Percentiles rank a stretch among this genome's conserved stretches.
phyloP scores from a whole-genome alignment of 75 land plant genomes.

The Pinus tabuliformis region DNA sequence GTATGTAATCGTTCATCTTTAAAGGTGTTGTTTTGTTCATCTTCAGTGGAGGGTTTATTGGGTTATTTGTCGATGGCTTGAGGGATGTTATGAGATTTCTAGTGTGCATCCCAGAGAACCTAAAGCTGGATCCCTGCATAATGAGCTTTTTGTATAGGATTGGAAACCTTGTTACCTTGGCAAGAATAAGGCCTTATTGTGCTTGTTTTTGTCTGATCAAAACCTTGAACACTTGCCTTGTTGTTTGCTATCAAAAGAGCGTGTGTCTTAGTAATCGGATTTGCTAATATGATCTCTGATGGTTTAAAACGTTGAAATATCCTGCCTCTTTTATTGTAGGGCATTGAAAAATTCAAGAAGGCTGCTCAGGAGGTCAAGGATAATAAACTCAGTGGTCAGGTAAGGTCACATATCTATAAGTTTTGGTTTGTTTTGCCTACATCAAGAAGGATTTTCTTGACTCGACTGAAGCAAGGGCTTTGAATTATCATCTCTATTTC shows the following conservation, averaged over 20 bases:
- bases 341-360: slow-evolving; percentile 93
- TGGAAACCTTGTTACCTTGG: background rate
- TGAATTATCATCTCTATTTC: too few species aligned
- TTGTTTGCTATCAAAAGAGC: background rate
- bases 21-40: too few species aligned
- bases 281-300: background rate
- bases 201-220: background rate
- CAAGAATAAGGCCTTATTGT: background rate
- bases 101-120: background rate
- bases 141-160: background rate
- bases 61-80: too few species aligned
- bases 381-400: slow-evolving; percentile 78
- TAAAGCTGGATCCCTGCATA: background rate
- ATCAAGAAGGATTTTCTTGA: too few species aligned
- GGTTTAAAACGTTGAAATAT: background rate
- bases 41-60: too few species aligned
- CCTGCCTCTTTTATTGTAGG: slow-evolving; percentile 35
- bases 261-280: background rate
- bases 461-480: too few species aligned
- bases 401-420: slow-evolving; percentile 9
- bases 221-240: background rate
- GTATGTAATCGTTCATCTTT: slow-evolving; percentile 15
- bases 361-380: slow-evolving; percentile 73
- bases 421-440: too few species aligned
- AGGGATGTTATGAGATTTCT: too few species aligned